Conservation (phyloP, 768 basidiomycete genomes). For the Lentinula edodes region DNA sequence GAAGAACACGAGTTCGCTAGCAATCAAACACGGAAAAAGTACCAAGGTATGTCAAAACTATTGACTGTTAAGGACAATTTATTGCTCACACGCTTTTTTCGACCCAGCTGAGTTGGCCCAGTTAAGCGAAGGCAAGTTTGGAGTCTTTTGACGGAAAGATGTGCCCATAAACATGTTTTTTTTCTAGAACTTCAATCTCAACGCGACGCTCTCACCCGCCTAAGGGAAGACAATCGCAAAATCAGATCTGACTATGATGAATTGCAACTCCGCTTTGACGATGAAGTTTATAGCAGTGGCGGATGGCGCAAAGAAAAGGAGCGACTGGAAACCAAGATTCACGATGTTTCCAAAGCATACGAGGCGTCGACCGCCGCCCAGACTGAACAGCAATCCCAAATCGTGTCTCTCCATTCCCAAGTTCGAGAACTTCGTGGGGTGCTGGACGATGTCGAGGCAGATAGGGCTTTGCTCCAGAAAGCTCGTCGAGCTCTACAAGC, state of each 20-base stretch:
- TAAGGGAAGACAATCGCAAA: conserved; percentile 78
- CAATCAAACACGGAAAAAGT: conserved; percentile 82
- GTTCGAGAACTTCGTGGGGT: conserved; percentile 77
- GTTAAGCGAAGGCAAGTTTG: conserved; percentile 62
- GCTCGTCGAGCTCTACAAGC: conserved; percentile 76
- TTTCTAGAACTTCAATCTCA: conserved; percentile 68
- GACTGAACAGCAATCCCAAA: conserved; percentile 78
- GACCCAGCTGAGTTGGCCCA: conserved; percentile 66
- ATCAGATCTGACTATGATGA: conserved; percentile 72
- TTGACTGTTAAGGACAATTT: not conserved
- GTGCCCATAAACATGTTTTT: not conserved
- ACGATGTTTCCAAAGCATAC: conserved; percentile 68
- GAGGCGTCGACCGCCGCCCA: conserved; percentile 68
- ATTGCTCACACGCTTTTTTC: not conserved
- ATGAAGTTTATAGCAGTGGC: conserved; percentile 67
- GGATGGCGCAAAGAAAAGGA: conserved; percentile 89
- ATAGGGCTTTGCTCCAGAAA: conserved; percentile 72
- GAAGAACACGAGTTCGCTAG: conserved; percentile 71
- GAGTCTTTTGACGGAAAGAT: not conserved
- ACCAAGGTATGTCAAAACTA: conserved; percentile 51
- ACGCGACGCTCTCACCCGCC: conserved; percentile 66
- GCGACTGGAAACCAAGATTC: conserved; percentile 77
- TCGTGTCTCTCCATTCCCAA: conserved; percentile 79
- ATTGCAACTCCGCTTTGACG: conserved; percentile 68
- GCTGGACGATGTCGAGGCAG: conserved; percentile 82